Base-by-base conservation (phyloP, 805 yeast species). In the Metschnikowia cerradonensis region DNA sequence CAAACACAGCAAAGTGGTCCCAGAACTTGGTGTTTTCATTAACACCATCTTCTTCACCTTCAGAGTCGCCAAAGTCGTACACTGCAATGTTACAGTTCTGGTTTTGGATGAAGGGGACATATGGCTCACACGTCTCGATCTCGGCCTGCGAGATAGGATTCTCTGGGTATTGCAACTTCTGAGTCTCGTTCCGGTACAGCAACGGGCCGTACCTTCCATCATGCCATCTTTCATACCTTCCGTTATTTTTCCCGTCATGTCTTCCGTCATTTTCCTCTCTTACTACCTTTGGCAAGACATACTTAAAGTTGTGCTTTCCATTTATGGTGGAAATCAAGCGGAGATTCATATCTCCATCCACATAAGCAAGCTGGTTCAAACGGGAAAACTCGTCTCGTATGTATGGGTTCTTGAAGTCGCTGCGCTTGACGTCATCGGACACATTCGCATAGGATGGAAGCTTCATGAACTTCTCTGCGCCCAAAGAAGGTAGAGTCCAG, bases 81-180 rank as follows among this genome's bases (percentile, higher is more conserved):
- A 65, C 61, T 30, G 69, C 62, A 52, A 72, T 65, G 43, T 60
- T 59, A 22, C 70, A 60, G 47, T 68, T 67, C 41, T 60, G 58
- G 53, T 63, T 63, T 46, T 64, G 66, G 30, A 70, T 60, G 37
- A 72, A 52, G 45, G 66, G 65, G 44, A 66, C 58, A 49, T 65
- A 71, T 4, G 77, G 76, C 20, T 62, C 63, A 53, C 83, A 76
- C 0, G 85, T 79, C 55, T 81, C 85, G 48, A 82, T 76, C 60
- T 81, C 86, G 32, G 81, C 75, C 51, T 78, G 77, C 0, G 81
- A 73, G 31, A 80, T 61, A 3, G 78, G 78, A 3, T 54, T 51
- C 13, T 54, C 57, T 22, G 47, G 36, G 17, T 46, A 49, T 19
- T 46, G 33, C 26, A 33, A 26, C 17, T 32, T 22, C 20, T 7